Base-by-base conservation (phyloP, 78 protist genomes). In the Protostelium mycophagum region DNA sequence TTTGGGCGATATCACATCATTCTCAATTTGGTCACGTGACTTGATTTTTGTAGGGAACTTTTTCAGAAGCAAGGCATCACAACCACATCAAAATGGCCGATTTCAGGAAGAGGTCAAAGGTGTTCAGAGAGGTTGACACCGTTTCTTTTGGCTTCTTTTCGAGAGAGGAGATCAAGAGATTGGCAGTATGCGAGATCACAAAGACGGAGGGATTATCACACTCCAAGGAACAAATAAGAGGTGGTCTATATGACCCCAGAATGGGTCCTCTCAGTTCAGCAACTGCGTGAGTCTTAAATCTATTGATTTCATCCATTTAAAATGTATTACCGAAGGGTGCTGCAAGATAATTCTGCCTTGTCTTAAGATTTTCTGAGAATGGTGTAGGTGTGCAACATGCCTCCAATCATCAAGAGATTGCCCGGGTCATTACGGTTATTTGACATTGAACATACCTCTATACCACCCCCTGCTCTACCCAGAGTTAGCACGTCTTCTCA, bases 341-440 rank as follows among this genome's bases (percentile, higher is more conserved):
- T 34, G 39, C 28, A 5, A 36, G 90, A 36, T 10, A 38, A 34
- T 28, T 36, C 9, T 38, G 35, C 1, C 31, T 29, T 28, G 63
- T 86, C 16, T n/a, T 29, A 5, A 51, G 5, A 25, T 51, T 51
- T 51, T 51, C 16, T 25, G 31, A 16, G 31, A 16, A 16, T 51
- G 73, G 16, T 51, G 5, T 16, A 25, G 31, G 73, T 51, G 73
- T 51, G 73, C 5, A 25, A 51, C 16, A 5, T 51, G 5, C 73
- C 16, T 16, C 5, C 86, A 5, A 1, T 83, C 86, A 34, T 1
- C 34, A 90, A 28, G 38, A n/a, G 91, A 93, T 38, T 98, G 99
- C 92, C 99, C 99, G 5, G 99, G 99, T 25, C 99, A 98, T 89
- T 38, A 91, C 35, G 99, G 99, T 36, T 99, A 97, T 88, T 96